Evolutionary conservation across 768 basidiomycete species (phyloP).

Genomic region (Fomitopsis serialis): DNA sequence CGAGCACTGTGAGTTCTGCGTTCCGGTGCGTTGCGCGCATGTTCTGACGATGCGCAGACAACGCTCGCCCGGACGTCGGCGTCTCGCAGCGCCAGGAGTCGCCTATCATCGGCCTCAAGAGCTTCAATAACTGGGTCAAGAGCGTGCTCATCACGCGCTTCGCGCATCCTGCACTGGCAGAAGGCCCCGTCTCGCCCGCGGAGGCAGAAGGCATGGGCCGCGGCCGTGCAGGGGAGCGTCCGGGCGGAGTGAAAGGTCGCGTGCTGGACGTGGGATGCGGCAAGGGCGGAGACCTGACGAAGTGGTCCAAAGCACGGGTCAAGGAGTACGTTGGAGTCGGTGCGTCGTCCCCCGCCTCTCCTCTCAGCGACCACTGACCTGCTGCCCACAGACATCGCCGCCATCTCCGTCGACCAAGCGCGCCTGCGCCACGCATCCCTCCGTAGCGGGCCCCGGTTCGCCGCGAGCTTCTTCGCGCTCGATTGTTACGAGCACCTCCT

Average conservation of each 20-base stretch:
- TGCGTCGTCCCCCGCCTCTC: conserved; percentile 33
- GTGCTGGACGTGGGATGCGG: conserved; percentile 97
- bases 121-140: conserved; percentile 99
- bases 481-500: conserved; percentile 85
- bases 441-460: conserved; percentile 52
- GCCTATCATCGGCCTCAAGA: conserved; percentile 94
- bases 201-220: conserved; percentile 10
- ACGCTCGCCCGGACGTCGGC: conserved; percentile 88
- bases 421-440: conserved; percentile 54
- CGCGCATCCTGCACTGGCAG: conserved; percentile 62
- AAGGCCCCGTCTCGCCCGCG: conserved; percentile 23
- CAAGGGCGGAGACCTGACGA: conserved; percentile 96
- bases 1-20: conserved; percentile 62
- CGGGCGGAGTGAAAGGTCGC: conserved; percentile 45
- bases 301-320: conserved; percentile 88
- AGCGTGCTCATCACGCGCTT: conserved; percentile 92
- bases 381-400: conserved; percentile 71
- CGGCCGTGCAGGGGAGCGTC: conserved; percentile 23
- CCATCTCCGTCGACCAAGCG: conserved; percentile 87
- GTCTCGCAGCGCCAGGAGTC: conserved; percentile 79
- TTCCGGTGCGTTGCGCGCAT: background rate
- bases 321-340: conserved; percentile 79
- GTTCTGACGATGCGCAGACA: conserved; percentile 52
- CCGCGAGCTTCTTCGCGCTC: conserved; percentile 76
- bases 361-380: conserved; percentile 2